These are phyloP conservation scores for Penicillium brasilianum DNA, from an alignment of 2,329 filamentous ascomycete species.

Conservation along the genomic window DNA sequence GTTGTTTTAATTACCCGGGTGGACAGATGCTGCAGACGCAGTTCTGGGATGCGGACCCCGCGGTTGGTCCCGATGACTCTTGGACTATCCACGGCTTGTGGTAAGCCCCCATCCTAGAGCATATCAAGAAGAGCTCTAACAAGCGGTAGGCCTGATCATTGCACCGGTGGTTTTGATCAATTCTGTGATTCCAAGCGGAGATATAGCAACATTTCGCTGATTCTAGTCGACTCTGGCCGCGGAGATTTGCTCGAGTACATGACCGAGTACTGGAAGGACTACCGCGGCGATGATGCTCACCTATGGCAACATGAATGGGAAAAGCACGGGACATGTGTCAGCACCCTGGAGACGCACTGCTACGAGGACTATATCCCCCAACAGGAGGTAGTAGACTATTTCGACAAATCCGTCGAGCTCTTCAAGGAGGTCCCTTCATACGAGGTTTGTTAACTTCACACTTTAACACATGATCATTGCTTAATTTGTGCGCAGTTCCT, in stretches of 20 bases:
- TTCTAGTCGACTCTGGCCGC: slow-evolving; percentile 61
- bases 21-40: slow-evolving; percentile 75
- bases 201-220: slow-evolving; percentile 69
- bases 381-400: slow-evolving; percentile 72
- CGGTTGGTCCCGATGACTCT: slow-evolving; percentile 67
- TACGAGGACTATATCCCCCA: slow-evolving; percentile 65
- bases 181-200: slow-evolving; percentile 67
- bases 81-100: slow-evolving; percentile 78
- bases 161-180: slow-evolving; percentile 71
- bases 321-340: slow-evolving; percentile 78
- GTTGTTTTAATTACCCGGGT: slow-evolving; percentile 75
- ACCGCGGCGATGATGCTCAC: slow-evolving; percentile 64
- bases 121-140: no score
- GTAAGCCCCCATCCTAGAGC: slow-evolving; percentile 44
- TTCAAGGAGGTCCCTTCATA: slow-evolving; percentile 72
- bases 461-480: neutral
- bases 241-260: slow-evolving; percentile 68
- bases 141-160: slow-evolving; percentile 63
- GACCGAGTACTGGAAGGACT: slow-evolving; percentile 73
- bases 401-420: slow-evolving; percentile 67
- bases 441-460: slow-evolving; percentile 45
- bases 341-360: slow-evolving; percentile 69
- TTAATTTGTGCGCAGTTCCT: slow-evolving; percentile 54
- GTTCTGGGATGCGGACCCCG: slow-evolving; percentile 74
- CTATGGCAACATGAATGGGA: slow-evolving; percentile 78